Evolutionary conservation across 1,284 basidiomycete genomes (phyloP).

Genomic region (Cryptococcus depauperatus): DNA sequence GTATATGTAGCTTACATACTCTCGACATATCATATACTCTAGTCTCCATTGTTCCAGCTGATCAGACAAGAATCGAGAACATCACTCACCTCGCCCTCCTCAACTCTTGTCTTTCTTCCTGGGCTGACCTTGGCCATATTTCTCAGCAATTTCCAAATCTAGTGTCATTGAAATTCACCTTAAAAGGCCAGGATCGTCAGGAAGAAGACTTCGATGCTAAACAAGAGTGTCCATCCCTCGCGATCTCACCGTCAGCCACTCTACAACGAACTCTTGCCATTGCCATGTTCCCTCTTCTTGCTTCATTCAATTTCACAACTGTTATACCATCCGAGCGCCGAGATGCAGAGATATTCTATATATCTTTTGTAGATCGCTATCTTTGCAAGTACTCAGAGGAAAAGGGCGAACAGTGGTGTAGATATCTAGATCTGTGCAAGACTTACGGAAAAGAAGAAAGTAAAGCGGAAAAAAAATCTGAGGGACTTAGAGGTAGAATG

Average conservation of each 20-base stretch:
- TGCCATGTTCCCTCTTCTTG: conserved; percentile 60
- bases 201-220: too few relatives aligned
- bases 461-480: not conserved
- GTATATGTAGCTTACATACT: conserved; percentile 47
- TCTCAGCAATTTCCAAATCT: conserved; percentile 17
- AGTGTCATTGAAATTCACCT: conserved; percentile 10
- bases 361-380: conserved; percentile 52
- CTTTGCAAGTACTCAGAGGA: not conserved
- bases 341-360: conserved; percentile 82
- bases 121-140: conserved; percentile 66
- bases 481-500: conserved; percentile 26
- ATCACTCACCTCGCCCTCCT: conserved; percentile 47
- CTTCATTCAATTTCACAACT: conserved; percentile 58
- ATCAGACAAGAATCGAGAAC: conserved; percentile 48
- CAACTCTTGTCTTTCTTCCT: conserved; percentile 55
- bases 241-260: conserved; percentile 3
- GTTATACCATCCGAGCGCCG: conserved; percentile 63
- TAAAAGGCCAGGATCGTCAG: too few relatives aligned
- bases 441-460: conserved; percentile 13
- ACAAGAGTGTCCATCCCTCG: too few relatives aligned
- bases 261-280: conserved; percentile 55
- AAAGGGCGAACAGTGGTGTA: conserved; percentile 16
- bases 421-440: conserved; percentile 23
- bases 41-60: conserved; percentile 50
- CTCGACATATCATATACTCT: conserved; percentile 63